Base-by-base conservation (phyloP, 2,329 filamentous ascomycete genomes). In the Aspergillus fijiensis region DNA sequence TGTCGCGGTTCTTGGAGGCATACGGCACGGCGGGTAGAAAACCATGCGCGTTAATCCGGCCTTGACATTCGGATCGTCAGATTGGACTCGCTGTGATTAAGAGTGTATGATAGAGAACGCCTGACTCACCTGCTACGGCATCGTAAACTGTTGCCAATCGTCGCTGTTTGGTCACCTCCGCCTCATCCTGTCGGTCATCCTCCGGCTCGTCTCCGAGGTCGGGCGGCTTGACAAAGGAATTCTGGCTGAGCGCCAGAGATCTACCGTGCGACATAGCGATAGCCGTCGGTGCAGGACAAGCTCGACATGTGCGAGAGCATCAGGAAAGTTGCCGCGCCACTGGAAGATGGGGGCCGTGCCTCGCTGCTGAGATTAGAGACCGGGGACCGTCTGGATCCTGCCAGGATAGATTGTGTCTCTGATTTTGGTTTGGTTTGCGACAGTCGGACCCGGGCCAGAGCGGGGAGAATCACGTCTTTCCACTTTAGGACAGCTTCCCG, bases 121-220 rank as follows among this genome's bases (percentile, higher is more conserved):
- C 27, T 2, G 4, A 58, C 67, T 60, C 67, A 84, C 83, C 83
- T 62, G 84, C 84, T 52, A 87, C 81, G 45, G 82, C 84, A 79
- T 87, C 85, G 64, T 84, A 87, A 14, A 87, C 66, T 35, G 77
- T 85, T 6, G 78, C 75, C 59, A 69, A 67, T 33, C 79, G 78
- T 61, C 70, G 74, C 21, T 59, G 60, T 47, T 60, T 64, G 42
- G 49, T 65, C 45, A 55, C 27, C 25, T 58, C 60, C 12, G 62
- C 27, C 47, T 61, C 62, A 49, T 35, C 61, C 51, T 12, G 47
- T 19, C 16, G 27, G 19, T 54, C 27, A 23, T 35, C 42, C 29
- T 65, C 60, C 16, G 52, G 52, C 10, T 53, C 35, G 16, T 62
- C 60, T 33, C 63, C 29, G 6, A 56, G 55, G 10, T 60, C 54